These are phyloP conservation scores for Soucietia sequanensis DNA, from an alignment of 805 yeast genomes.

Conservation along the genomic window DNA sequence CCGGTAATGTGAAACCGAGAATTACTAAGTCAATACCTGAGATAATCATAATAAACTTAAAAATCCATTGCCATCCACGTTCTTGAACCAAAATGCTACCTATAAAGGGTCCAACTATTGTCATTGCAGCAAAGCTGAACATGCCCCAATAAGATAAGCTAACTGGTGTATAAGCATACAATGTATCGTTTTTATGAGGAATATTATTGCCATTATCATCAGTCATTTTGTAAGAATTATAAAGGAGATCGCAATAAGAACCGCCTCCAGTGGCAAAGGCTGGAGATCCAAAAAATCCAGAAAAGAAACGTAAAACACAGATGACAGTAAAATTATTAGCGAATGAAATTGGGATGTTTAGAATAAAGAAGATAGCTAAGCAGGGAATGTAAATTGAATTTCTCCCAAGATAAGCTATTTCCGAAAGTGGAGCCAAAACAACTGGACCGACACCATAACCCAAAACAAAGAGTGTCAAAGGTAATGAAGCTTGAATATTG, in stretches of 20 bases:
- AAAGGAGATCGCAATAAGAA: constrained; percentile 45
- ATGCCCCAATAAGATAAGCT: constrained; percentile 47
- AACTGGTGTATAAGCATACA: constrained; percentile 25
- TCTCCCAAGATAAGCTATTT: constrained; percentile 49
- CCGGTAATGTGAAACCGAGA: constrained; percentile 45
- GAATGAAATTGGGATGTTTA: constrained; percentile 54
- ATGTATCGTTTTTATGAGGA: neutral
- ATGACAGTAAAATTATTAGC: constrained; percentile 47
- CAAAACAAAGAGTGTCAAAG: constrained; percentile 49
- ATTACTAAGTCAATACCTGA: constrained; percentile 36
- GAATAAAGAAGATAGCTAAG: constrained; percentile 40
- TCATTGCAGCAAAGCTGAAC: constrained; percentile 40
- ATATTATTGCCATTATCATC: neutral
- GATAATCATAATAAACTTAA: constrained; percentile 49
- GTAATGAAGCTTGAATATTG: constrained; percentile 37
- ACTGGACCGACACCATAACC: constrained; percentile 63
- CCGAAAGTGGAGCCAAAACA: constrained; percentile 54
- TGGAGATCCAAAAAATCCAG: constrained; percentile 53
- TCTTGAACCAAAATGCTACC: constrained; percentile 45
- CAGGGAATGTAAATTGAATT: constrained; percentile 44
- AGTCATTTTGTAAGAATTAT: constrained; percentile 21
- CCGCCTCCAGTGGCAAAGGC: constrained; percentile 56
- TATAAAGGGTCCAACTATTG: constrained; percentile 49
- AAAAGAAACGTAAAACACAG: constrained; percentile 46
- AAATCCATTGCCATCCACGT: constrained; percentile 53